A percentile compares a stretch with the other conserved stretches of the same genome.
Evolutionary conservation across 352 stramenopile species (phyloP).

Genomic region (Pythium insidiosum): DNA sequence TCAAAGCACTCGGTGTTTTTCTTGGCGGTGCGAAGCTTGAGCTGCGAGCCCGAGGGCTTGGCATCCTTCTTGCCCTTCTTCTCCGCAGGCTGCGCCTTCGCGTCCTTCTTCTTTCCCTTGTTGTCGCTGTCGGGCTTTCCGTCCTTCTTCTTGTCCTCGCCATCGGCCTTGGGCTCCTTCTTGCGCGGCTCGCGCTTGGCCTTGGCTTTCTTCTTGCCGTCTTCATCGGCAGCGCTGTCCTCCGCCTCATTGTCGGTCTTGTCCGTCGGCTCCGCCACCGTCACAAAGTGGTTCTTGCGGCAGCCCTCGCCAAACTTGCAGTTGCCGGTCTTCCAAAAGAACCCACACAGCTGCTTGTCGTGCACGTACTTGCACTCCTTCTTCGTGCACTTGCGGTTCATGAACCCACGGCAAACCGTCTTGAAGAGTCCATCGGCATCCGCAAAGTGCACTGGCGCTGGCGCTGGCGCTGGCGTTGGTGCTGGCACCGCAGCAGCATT

Average conservation of each 20-base stretch:
- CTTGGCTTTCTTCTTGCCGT: constrained; percentile 4
- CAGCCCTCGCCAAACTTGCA: constrained; percentile 55
- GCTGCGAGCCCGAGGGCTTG: neutral
- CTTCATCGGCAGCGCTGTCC: neutral
- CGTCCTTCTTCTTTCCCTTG: constrained; percentile 4
- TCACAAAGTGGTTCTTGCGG: constrained; percentile 51
- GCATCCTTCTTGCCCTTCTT: neutral
- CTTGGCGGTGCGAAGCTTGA: constrained; percentile 25
- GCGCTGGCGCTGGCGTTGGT: neutral
- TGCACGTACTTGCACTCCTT: constrained; percentile 38
- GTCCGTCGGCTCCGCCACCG: constrained; percentile 8
- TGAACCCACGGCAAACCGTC: constrained; percentile 49
- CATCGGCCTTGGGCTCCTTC: constrained; percentile 17
- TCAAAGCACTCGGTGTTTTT: constrained; percentile 80
- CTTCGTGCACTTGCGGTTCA: constrained; percentile 24
- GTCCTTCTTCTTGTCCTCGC: constrained; percentile 30
- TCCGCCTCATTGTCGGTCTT: constrained; percentile 4
- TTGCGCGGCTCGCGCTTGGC: constrained; percentile 20
- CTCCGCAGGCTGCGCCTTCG: neutral
- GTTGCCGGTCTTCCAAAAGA: constrained; percentile 35
- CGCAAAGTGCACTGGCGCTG: constrained; percentile 26
- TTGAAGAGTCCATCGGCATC: constrained; percentile 49
- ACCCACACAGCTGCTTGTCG: constrained; percentile 35
- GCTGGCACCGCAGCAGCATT: neutral
- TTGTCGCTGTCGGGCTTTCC: too few relatives aligned